Evolutionary conservation across 768 basidiomycete genomes (phyloP).

Genomic region (Boletus patriciae): DNA sequence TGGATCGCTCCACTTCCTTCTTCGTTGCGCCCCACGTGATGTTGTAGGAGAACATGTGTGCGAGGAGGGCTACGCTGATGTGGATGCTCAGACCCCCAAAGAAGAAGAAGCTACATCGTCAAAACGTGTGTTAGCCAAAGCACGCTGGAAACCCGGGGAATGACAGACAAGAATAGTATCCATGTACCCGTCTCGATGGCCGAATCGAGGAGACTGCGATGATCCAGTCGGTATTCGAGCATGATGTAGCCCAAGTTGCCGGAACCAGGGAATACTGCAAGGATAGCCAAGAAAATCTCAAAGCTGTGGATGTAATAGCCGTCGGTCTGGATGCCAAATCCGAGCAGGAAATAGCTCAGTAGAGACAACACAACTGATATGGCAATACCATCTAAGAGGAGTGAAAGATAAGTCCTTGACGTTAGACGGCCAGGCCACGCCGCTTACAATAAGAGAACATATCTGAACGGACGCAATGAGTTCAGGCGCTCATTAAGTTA

Average conservation of each 20-base stretch:
- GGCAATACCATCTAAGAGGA: conserved; percentile 52
- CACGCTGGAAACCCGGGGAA: too few species aligned
- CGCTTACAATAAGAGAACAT: conserved; percentile 55
- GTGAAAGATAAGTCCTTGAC: neutral
- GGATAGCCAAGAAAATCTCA: conserved; percentile 75
- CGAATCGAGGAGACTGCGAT: conserved; percentile 19
- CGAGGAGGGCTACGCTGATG: conserved; percentile 50
- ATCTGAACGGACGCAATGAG: conserved; percentile 28
- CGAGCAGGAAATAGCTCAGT: conserved; percentile 74
- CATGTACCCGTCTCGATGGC: conserved; percentile 26
- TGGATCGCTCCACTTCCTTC: conserved; percentile 86
- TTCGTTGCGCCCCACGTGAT: conserved; percentile 60
- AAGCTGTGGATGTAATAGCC: conserved; percentile 77
- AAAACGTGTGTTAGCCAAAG: neutral
- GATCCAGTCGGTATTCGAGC: conserved; percentile 70
- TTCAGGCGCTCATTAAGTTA: neutral
- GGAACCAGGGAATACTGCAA: conserved; percentile 69
- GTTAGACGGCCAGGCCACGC: conserved; percentile 1
- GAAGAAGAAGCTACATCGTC: conserved; percentile 45
- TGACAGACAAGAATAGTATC: conserved; percentile 38
- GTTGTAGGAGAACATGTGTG: conserved; percentile 61
- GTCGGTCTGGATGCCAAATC: conserved; percentile 69
- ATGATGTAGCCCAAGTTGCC: conserved; percentile 71
- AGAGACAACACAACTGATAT: conserved; percentile 59
- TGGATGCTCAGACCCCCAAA: conserved; percentile 58